A percentile compares a stretch with the other conserved stretches of the same genome.
Conservation (phyloP, 164 flowering plant species). For the Stephania japonica region DNA sequence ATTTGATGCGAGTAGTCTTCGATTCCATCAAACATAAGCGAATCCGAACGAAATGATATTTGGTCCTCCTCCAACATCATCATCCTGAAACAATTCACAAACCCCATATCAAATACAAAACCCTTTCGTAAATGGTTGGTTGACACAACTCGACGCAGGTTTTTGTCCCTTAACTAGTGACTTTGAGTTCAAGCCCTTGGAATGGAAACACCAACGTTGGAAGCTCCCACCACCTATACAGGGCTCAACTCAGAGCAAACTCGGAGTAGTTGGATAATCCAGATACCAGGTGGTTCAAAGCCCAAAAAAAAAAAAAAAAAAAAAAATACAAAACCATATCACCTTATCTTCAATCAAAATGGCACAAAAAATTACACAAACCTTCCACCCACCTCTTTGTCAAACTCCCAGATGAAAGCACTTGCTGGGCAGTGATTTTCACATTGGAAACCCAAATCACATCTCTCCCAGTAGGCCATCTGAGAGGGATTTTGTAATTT, state of each 20-base stretch:
- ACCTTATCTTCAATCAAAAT: neutral
- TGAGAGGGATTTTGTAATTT: constrained; percentile 78
- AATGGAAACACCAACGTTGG: too few species aligned
- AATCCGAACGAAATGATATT: constrained; percentile 82
- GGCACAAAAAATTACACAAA: neutral
- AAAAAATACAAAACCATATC: neutral
- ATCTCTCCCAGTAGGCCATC: constrained; percentile 97
- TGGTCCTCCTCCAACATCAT: constrained; percentile 92
- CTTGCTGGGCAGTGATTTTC: constrained; percentile 88
- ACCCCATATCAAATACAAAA: too few species aligned
- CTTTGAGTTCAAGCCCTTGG: too few species aligned
- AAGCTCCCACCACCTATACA: too few species aligned
- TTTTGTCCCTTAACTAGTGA: too few species aligned
- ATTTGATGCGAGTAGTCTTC: constrained; percentile 98
- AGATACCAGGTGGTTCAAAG: too few species aligned
- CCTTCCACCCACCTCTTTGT: constrained; percentile 67
- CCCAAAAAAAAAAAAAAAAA: neutral
- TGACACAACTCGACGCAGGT: too few species aligned
- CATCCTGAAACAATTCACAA: neutral
- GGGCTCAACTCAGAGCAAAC: too few species aligned
- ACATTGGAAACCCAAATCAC: constrained; percentile 92
- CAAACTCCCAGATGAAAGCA: constrained; percentile 92
- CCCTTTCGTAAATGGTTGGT: too few species aligned
- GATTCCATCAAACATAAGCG: constrained; percentile 69
- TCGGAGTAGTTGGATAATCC: too few species aligned